phyloP scores from a whole-genome alignment of 768 basidiomycete genomes.

The Pleurotus tuoliensis region DNA sequence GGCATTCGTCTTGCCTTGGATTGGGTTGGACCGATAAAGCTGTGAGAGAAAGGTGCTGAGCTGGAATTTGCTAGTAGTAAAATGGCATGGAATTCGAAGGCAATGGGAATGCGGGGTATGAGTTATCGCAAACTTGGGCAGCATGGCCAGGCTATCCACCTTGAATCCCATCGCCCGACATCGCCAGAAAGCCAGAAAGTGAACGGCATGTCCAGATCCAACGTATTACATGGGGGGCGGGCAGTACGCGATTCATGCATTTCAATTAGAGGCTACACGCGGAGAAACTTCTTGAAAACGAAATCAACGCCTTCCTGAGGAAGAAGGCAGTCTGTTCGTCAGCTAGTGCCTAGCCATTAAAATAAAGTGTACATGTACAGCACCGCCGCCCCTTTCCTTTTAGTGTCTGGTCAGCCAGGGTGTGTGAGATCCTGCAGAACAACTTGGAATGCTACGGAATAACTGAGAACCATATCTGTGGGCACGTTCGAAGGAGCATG shows the following conservation, averaged over 20 bases:
- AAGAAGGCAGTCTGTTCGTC: neutral
- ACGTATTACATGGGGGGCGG: too few species aligned
- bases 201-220: too few species aligned
- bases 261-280: neutral
- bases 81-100: neutral
- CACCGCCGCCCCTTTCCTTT: neutral
- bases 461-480: neutral
- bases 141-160: too few species aligned
- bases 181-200: too few species aligned
- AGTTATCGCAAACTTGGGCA: too few species aligned
- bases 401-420: neutral
- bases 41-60: slow-evolving; percentile 1
- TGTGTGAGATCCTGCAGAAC: neutral
- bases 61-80: neutral
- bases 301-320: neutral
- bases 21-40: neutral
- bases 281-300: neutral
- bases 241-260: too few species aligned
- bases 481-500: neutral
- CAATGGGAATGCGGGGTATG: neutral
- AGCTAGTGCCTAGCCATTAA: neutral
- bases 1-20: neutral
- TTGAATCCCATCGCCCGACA: too few species aligned
- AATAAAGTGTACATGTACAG: neutral
- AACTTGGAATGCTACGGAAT: neutral